Evolutionary conservation across 202 grass and related monocot species (phyloP).

Genomic region (Panicum virgatum): DNA sequence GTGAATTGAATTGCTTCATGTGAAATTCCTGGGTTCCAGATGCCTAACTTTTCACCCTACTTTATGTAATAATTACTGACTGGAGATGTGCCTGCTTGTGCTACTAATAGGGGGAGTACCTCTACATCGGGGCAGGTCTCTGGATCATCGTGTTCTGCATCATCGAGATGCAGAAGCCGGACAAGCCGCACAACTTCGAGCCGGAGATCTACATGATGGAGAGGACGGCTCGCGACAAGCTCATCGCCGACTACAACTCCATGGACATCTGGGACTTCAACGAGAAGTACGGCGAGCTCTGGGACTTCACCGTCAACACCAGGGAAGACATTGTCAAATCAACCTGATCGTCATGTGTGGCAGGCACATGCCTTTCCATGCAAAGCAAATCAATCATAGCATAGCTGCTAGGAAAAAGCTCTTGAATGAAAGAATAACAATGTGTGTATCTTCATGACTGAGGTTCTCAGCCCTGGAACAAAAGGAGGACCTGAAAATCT

Average conservation of each 20-base stretch:
- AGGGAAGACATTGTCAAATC: conserved; percentile 75
- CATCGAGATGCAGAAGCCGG: conserved; percentile 86
- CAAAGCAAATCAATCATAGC: conserved; percentile 12
- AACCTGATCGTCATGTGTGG: conserved; percentile 1
- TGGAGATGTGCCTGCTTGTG: conserved; percentile 16
- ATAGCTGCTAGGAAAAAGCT: conserved; percentile 23
- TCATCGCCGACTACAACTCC: conserved; percentile 85
- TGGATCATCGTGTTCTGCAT: conserved; percentile 77
- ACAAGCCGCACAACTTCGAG: conserved; percentile 96
- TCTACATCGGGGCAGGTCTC: conserved; percentile 86
- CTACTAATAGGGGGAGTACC: conserved; percentile 76
- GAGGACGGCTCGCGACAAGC: conserved; percentile 81
- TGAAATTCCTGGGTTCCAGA: not conserved
- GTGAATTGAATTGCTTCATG: not conserved
- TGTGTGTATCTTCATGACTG: not conserved
- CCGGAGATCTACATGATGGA: conserved; percentile 97
- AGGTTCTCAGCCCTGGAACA: conserved; percentile 18
- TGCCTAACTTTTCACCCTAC: not conserved
- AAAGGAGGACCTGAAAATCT: not conserved
- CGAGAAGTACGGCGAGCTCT: conserved; percentile 94
- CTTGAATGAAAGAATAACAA: conserved; percentile 3
- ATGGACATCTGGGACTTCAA: conserved; percentile 99
- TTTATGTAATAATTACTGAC: not conserved
- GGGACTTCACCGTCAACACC: conserved; percentile 87
- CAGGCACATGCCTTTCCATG: not conserved